Conservation (phyloP, 176 grass and related monocot genomes). For the Ensete glaucum region DNA sequence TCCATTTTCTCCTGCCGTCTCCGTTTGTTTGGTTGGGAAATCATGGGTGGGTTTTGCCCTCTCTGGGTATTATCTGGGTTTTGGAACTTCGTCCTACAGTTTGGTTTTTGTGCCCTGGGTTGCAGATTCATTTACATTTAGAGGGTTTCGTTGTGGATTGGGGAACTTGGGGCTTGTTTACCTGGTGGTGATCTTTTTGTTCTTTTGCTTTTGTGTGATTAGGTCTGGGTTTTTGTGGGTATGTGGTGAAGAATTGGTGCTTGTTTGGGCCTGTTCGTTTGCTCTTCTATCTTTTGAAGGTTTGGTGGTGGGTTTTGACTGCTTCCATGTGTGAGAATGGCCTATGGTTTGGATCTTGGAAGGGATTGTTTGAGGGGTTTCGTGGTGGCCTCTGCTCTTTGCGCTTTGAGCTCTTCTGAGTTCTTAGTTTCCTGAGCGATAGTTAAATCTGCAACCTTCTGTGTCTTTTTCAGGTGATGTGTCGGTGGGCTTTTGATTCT, state of each 20-base stretch:
- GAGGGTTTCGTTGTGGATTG: conserved; percentile 5
- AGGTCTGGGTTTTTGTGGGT: conserved; percentile 1
- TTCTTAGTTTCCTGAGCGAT: neutral
- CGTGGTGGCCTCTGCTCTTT: neutral
- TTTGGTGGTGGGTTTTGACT: neutral
- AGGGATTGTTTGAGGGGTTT: neutral
- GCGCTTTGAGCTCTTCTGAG: neutral
- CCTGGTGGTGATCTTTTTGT: neutral
- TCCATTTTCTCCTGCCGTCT: too few species aligned
- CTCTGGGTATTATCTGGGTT: too few species aligned
- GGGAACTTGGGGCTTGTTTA: neutral
- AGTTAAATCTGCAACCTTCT: neutral
- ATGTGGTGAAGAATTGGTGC: neutral
- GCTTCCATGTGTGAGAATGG: neutral
- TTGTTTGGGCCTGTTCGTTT: too few species aligned
- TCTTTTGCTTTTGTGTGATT: neutral
- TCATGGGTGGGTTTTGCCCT: too few species aligned
- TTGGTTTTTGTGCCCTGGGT: neutral
- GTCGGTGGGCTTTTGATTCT: neutral
- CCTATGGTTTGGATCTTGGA: conserved; percentile 2
- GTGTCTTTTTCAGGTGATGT: neutral
- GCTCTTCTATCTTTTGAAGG: neutral
- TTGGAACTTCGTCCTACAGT: too few species aligned
- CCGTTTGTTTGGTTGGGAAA: too few species aligned
- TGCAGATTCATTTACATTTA: neutral